Percentiles rank a stretch among this genome's conserved stretches.
phyloP scores from a whole-genome alignment of 495 filamentous ascomycete species.

The Podospora conica region DNA sequence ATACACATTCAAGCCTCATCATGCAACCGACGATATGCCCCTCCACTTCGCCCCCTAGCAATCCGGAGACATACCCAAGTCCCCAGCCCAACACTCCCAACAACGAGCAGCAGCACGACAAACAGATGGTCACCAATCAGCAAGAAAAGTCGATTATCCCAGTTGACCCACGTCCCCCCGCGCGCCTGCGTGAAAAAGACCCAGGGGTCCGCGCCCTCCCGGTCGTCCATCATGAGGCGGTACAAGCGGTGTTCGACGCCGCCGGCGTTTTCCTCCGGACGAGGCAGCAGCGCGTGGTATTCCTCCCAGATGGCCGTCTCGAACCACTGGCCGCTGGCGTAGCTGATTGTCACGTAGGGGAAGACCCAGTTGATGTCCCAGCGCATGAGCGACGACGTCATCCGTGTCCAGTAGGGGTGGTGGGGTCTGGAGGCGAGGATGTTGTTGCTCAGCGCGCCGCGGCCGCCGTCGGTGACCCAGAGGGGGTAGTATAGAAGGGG shows the following conservation, averaged over 20 bases:
- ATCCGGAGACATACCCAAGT: conserved; percentile 12
- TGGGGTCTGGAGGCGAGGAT: conserved; percentile 75
- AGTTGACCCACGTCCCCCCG: conserved; percentile 41
- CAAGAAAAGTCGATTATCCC: conserved; percentile 32
- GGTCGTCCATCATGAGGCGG: conserved; percentile 40
- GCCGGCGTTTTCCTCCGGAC: conserved; percentile 1
- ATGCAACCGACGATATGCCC: conserved; percentile 7
- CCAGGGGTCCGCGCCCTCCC: conserved; percentile 32
- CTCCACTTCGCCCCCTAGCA: background rate
- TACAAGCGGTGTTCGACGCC: conserved; percentile 24
- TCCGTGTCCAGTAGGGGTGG: conserved; percentile 74
- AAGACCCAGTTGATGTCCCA: conserved; percentile 74
- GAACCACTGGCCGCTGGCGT: conserved; percentile 77
- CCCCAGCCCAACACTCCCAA: background rate
- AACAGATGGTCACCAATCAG: conserved; percentile 33
- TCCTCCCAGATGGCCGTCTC: conserved; percentile 79
- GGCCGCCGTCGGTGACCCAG: conserved; percentile 73
- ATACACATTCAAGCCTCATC: background rate
- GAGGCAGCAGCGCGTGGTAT: conserved; percentile 39
- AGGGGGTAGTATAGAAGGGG: conserved; percentile 74
- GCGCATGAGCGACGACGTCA: conserved; percentile 60
- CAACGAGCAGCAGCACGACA: conserved; percentile 33
- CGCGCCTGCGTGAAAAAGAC: conserved; percentile 38
- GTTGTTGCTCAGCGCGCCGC: conserved; percentile 86
- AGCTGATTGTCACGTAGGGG: conserved; percentile 88